Conservation (phyloP, 108 stramenopile species). For the Chaetoceros tenuissimus region DNA sequence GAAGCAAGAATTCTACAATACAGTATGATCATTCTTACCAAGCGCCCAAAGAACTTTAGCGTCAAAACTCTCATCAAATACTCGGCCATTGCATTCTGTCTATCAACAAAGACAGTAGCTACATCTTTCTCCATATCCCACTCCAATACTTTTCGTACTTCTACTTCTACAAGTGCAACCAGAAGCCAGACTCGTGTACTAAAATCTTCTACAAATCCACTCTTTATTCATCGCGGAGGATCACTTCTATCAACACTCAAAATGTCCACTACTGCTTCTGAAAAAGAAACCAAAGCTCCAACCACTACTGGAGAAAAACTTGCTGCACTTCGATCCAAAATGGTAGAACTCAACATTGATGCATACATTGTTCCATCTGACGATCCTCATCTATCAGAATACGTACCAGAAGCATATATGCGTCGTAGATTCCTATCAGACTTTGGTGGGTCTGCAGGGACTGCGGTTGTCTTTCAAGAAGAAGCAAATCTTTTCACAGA, state of each 20-base stretch:
- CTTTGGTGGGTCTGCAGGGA: constrained; percentile 94
- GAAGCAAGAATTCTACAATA: too few relatives aligned
- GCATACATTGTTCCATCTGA: constrained; percentile 75
- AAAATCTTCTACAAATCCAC: too few relatives aligned
- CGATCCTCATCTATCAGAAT: constrained; percentile 95
- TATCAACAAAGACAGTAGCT: neutral
- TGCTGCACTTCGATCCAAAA: constrained; percentile 36
- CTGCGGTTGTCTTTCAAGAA: constrained; percentile 67
- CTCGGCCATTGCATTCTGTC: neutral
- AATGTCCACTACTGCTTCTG: too few relatives aligned
- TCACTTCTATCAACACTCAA: too few relatives aligned
- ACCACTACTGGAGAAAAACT: constrained; percentile 31
- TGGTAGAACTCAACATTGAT: constrained; percentile 56
- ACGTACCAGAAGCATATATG: constrained; percentile 85
- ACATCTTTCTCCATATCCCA: neutral
- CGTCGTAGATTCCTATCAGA: constrained; percentile 81
- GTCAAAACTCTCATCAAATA: neutral
- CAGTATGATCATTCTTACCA: too few relatives aligned
- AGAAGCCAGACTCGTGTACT: neutral
- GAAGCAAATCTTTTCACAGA: constrained; percentile 89
- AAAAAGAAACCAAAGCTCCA: neutral
- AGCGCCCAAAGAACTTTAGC: too few relatives aligned
- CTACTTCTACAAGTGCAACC: neutral
- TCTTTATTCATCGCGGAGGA: too few relatives aligned
- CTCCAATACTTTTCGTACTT: neutral